phyloP scores from a whole-genome alignment of 192 early-diverging fungal species.

The Rhizoclosmatium globosum region DNA sequence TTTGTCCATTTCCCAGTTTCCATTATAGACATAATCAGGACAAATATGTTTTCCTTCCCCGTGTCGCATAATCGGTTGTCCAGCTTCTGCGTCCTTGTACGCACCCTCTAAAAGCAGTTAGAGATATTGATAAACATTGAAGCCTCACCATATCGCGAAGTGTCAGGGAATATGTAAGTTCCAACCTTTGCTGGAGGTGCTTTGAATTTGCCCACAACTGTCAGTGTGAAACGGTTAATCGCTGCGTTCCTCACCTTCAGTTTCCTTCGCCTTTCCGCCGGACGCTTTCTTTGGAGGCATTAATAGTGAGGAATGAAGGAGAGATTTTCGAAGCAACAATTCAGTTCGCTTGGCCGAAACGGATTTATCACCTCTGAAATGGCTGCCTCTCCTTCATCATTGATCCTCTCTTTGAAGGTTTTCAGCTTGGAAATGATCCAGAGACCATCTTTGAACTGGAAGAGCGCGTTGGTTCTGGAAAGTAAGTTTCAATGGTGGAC shows the following conservation, averaged over 20 bases:
- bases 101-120: slow-evolving; percentile 2
- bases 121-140: neutral
- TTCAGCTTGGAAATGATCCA: slow-evolving; percentile 54
- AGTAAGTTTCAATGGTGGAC: slow-evolving; percentile 21
- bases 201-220: neutral
- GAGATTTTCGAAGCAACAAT: no score
- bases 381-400: neutral
- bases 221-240: no score
- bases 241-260: no score
- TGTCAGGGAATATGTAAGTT: slow-evolving; percentile 46
- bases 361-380: neutral
- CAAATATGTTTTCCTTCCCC: slow-evolving; percentile 34
- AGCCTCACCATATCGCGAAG: slow-evolving; percentile 47
- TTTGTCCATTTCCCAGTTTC: slow-evolving; percentile 34
- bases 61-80: slow-evolving; percentile 23
- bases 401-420: neutral
- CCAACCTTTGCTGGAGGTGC: slow-evolving; percentile 39
- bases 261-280: no score
- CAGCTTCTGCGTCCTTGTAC: slow-evolving; percentile 13
- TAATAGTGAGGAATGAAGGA: no score
- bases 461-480: slow-evolving; percentile 66
- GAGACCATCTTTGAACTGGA: slow-evolving; percentile 59
- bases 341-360: neutral
- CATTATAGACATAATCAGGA: slow-evolving; percentile 20
- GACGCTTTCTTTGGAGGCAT: no score